Base-by-base conservation (phyloP, 2,329 filamentous ascomycete genomes). In the Raffaelea ambrosiae region DNA sequence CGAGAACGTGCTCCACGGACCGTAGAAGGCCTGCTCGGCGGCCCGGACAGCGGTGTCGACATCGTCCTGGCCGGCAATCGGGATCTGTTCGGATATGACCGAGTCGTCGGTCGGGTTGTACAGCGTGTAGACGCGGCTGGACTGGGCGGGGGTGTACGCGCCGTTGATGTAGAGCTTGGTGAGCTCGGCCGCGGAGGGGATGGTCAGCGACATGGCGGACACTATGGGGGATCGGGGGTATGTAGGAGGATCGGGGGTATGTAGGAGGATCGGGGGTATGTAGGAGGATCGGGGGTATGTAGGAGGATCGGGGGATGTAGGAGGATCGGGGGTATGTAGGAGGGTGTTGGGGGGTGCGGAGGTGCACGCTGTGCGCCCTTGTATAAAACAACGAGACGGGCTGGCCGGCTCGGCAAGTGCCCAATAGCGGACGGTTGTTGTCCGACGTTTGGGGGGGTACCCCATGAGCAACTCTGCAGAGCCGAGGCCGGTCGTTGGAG, bases 1-100 rank as follows among this genome's bases (percentile, higher is more conserved):
- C 9, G 48, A 29, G 39, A 50, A 50, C 5, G n/a, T 7, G 35
- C 44, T 46, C 48, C 48, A 50, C 14, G 35, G 23, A 9, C 48
- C 48, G 11, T 81, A 84, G 44, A 53, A 53, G 16, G 43, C 51
- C 21, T 41, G 29, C 23, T 47, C 46, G 18, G 49, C 49, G 11
- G 20, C 36, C 11, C 16, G 35, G 2, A 50, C 48, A 20, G 48
- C 48, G 23, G n/a, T 11, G 13, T 50, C 45, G n/a, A 48, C 14
- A 21, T 50, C 48, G 4, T 36, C 48, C 11, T 19, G 22, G 18
- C 45, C 44, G 11, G 48, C 48, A 38, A 50, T 45, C 9, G 44
- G 44, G 3, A 50, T 42, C 5, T 31, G 21, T 18, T 18, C 38
- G 3, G 38, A 42, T 1, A 46, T 21, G n/a, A 43, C 20, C 1